phyloP scores from a whole-genome alignment of 2,329 filamentous ascomycete genomes.

The Cladosporium sp. region DNA sequence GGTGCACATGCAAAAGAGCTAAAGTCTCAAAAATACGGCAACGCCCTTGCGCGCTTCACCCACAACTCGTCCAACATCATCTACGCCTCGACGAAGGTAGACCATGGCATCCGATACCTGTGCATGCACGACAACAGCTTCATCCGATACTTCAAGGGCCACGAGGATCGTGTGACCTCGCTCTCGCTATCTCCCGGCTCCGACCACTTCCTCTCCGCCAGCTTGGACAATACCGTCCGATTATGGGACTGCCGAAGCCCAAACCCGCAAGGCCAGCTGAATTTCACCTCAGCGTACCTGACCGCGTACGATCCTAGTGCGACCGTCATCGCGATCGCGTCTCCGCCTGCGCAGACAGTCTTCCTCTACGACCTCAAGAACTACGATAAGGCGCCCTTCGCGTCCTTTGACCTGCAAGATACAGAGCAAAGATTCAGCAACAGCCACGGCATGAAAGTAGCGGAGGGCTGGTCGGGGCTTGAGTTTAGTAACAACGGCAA shows the following conservation, averaged over 20 bases:
- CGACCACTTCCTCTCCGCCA: conserved; percentile 89
- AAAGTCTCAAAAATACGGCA: conserved; percentile 94
- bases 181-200: conserved; percentile 76
- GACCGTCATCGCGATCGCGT: conserved; percentile 83
- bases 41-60: conserved; percentile 88
- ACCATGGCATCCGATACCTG: conserved; percentile 80
- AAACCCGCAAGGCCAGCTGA: conserved; percentile 71
- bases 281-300: conserved; percentile 74
- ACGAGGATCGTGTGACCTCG: conserved; percentile 76
- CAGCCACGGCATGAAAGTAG: conserved; percentile 43
- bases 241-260: conserved; percentile 83
- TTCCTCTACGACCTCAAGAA: conserved; percentile 91
- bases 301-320: conserved; percentile 89
- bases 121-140: conserved; percentile 94
- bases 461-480: conserved; percentile 72
- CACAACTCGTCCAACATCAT: conserved; percentile 87
- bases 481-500: conserved; percentile 97
- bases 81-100: conserved; percentile 92
- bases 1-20: conserved; percentile 84
- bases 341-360: conserved; percentile 69
- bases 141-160: conserved; percentile 91
- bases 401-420: conserved; percentile 72
- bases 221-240: conserved; percentile 81
- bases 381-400: conserved; percentile 86
- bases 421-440: conserved; percentile 50